Evolutionary conservation across 73 alveolate species (phyloP).

Genomic region (Diophrys sp.): DNA sequence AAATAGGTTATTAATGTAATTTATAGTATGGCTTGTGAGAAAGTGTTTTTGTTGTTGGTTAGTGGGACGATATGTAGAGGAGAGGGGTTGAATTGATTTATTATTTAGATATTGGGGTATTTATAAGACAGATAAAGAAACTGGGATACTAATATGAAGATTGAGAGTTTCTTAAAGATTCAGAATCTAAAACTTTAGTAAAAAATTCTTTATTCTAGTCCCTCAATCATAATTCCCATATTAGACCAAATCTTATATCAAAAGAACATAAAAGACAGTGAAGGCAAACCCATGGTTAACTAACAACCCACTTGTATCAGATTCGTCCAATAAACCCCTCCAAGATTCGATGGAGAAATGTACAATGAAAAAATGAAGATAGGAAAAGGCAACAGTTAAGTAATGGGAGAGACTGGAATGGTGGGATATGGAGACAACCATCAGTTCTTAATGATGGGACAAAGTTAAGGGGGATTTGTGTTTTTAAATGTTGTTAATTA

Average conservation of each 20-base stretch:
- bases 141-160: slow-evolving; percentile 55
- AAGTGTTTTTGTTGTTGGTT: slow-evolving; percentile 40
- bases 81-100: too few relatives aligned
- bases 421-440: neutral
- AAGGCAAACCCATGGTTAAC: neutral
- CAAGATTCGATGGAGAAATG: neutral
- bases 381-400: neutral
- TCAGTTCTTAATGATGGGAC: slow-evolving; percentile 9
- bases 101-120: too few relatives aligned
- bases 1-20: slow-evolving; percentile 30
- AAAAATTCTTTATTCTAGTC: too few relatives aligned
- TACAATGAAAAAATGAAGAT: slow-evolving; percentile 14
- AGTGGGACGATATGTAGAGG: slow-evolving; percentile 63
- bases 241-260: neutral
- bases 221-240: too few relatives aligned
- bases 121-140: slow-evolving; percentile 51
- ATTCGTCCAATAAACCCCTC: neutral
- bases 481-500: neutral
- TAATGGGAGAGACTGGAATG: neutral
- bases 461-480: neutral
- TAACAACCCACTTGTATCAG: neutral
- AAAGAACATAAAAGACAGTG: neutral
- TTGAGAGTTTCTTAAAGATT: too few relatives aligned
- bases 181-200: too few relatives aligned
- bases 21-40: slow-evolving; percentile 30